Evolutionary conservation across 495 filamentous ascomycete genomes (phyloP).

Genomic region (Elasticomyces elasticus): DNA sequence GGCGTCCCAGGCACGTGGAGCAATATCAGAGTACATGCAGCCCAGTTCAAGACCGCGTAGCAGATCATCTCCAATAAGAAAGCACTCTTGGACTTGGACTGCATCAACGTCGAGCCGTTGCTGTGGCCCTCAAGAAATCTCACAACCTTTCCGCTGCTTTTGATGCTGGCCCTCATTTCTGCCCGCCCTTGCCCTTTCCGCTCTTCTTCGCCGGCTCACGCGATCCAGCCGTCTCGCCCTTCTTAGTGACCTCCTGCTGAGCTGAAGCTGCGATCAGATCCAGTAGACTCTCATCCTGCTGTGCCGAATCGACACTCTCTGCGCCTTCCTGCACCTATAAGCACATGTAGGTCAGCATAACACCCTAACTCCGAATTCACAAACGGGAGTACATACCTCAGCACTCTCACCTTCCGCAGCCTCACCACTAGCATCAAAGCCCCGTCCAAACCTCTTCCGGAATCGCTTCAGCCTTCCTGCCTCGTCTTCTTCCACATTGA

Average conservation of each 20-base stretch:
- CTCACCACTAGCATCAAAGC: conserved; percentile 57
- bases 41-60: too few species aligned
- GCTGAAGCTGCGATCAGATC: conserved; percentile 22
- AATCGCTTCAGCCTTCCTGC: conserved; percentile 83
- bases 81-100: too few species aligned
- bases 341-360: background rate
- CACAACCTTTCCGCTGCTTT: too few species aligned
- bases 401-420: conserved; percentile 14
- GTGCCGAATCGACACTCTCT: conserved; percentile 4
- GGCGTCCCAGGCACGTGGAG: too few species aligned
- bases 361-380: background rate
- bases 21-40: too few species aligned
- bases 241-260: conserved; percentile 16
- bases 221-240: conserved; percentile 1
- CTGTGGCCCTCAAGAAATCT: too few species aligned
- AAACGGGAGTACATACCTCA: background rate
- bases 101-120: too few species aligned
- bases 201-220: conserved; percentile 11
- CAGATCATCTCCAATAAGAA: too few species aligned
- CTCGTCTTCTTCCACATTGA: conserved; percentile 90
- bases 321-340: conserved; percentile 10
- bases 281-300: conserved; percentile 21
- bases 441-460: conserved; percentile 68
- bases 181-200: conserved; percentile 21
- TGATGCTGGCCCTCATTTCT: conserved; percentile 13